A percentile compares a stretch with the other conserved stretches of the same genome.
phyloP scores from a whole-genome alignment of 345 rosid species.

The Cardamine chenopodiifolia region DNA sequence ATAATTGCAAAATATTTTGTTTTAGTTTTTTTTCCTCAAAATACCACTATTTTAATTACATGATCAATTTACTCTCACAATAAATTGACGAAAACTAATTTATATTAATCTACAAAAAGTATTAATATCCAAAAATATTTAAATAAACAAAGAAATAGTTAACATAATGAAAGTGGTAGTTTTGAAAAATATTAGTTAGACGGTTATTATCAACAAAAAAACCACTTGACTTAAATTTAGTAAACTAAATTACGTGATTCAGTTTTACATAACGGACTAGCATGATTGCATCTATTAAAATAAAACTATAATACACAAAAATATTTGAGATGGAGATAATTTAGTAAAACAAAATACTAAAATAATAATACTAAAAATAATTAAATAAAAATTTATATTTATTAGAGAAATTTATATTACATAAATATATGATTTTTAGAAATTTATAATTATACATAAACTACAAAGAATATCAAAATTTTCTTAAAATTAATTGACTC shows the following conservation, averaged over 20 bases:
- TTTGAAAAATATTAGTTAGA: too few species aligned
- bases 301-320: background rate
- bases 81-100: too few species aligned
- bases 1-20: background rate
- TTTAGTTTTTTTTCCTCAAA: too few species aligned
- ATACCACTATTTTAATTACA: background rate
- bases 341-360: too few species aligned
- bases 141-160: too few species aligned
- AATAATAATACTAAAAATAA: too few species aligned
- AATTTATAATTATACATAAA: background rate
- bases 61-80: background rate
- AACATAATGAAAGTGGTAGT: background rate
- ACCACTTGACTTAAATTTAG: background rate
- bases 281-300: too few species aligned
- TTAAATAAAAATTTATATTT: too few species aligned
- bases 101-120: background rate
- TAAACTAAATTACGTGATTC: background rate
- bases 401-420: too few species aligned
- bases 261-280: too few species aligned
- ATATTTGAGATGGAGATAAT: background rate
- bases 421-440: too few species aligned
- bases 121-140: background rate
- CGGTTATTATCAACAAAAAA: background rate
- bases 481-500: background rate
- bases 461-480: background rate